A percentile compares a stretch with the other conserved stretches of the same genome.
Evolutionary conservation across 2,329 filamentous ascomycete species (phyloP).

Genomic region (Falciphora oryzae): DNA sequence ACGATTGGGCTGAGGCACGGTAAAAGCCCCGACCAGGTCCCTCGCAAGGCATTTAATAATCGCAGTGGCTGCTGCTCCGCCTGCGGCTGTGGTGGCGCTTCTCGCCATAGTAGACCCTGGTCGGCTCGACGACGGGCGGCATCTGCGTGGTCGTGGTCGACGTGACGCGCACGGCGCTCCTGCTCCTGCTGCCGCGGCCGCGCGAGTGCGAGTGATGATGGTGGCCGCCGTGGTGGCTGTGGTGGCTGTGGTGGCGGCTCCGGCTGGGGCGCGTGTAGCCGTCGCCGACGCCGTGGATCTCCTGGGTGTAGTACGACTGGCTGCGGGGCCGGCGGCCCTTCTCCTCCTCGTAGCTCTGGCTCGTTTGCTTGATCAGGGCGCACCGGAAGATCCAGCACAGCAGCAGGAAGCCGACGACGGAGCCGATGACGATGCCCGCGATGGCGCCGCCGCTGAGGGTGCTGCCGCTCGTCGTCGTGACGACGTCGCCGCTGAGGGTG

Average conservation of each 20-base stretch:
- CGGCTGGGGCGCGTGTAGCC: background rate
- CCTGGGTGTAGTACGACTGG: background rate
- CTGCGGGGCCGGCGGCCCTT: background rate
- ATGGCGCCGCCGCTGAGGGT: slow-evolving; percentile 43
- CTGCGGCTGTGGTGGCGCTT: background rate
- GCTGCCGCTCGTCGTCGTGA: slow-evolving; percentile 12
- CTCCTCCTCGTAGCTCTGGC: background rate
- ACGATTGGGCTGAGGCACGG: too few relatives aligned
- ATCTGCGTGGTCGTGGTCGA: background rate
- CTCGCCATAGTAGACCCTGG: background rate
- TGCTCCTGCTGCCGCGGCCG: background rate
- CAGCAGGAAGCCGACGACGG: slow-evolving; percentile 38
- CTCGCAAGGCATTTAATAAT: background rate
- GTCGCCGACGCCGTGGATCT: background rate
- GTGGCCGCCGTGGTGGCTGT: background rate
- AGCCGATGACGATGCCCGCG: slow-evolving; percentile 45
- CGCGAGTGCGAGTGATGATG: background rate
- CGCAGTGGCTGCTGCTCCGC: background rate
- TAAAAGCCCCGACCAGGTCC: too few relatives aligned
- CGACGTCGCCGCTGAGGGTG: too few relatives aligned
- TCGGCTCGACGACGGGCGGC: background rate
- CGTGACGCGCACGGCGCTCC: background rate
- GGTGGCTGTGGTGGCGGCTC: background rate
- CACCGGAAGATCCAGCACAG: slow-evolving; percentile 25
- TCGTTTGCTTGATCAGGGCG: background rate